Base-by-base conservation (phyloP, 345 rosid genomes). In the Eucalyptus curtisii region DNA sequence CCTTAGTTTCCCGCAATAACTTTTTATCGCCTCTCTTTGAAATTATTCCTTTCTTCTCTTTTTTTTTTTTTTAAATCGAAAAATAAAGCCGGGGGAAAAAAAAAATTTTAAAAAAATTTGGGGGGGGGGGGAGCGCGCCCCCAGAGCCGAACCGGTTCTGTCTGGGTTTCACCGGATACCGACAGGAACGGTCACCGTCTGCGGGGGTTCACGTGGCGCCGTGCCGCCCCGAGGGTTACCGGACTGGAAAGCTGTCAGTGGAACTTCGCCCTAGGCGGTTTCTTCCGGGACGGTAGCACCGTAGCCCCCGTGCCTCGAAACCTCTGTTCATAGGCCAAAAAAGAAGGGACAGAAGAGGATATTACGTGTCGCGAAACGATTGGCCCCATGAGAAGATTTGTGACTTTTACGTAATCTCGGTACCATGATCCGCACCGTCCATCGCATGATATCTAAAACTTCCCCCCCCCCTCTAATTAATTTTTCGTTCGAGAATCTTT, bases 121-220 rank as follows among this genome's bases (percentile, higher is more conserved):
- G 22, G 4, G 6, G 10, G 48, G 3, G 3, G 0, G 22, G 7
- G 6, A 20, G 49, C 5, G 12, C 50, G 52, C 61, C 7, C 64
- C 8, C 47, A 20, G 0, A 76, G 22, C 82, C 82, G 12, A 37
- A 37, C 81, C 47, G 8, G 82, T 4, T 22, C 13, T 89, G 90
- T 89, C 88, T 68, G 64, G 84, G 16, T 22, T 48, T 86, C 59
- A 89, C 88, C 86, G 88, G 88, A 87, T 61, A 86, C 87, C 90
- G 87, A 89, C 87, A 85, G 84, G 53, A 22, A 48, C 86, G 90
- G 68, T 89, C 52, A 44, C 81, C 48, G 47, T 49, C 48, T 25
- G 66, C 47, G 13, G 59, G 86, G 85, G 31, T 16, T 68, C 82
- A 44, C 87, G 4, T 57, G 61, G 12, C 57, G 59, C 48, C 22